Base-by-base conservation (phyloP, 805 yeast species). In the Teunomyces pallodes region DNA sequence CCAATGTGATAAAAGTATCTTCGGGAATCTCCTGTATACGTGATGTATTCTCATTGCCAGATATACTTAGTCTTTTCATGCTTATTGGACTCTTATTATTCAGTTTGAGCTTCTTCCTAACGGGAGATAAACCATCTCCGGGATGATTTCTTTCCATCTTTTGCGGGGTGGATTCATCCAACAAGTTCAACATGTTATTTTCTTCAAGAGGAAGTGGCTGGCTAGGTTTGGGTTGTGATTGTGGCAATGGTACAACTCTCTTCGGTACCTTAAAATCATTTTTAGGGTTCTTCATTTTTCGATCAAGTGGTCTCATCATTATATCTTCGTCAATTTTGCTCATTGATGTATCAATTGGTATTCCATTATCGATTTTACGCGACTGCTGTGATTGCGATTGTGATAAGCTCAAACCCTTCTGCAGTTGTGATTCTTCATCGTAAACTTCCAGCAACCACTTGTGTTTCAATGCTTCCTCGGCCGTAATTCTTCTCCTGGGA, bases 401-500 rank as follows among this genome's bases (percentile, higher is more conserved):
- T 4, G 89, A 83, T 45, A 86, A 66, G 53, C 89, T 83, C 2
- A 84, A 71, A 46, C 78, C 74, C 13, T 47, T 58, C 45, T 67
- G 70, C 47, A 62, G 66, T 48, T 59, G 60, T 7, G 65, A 55
- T 20, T 59, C 61, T 35, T 58, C 59, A 41, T 52, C 58, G 14
- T 58, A 65, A 2, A 61, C 64, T 12, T 59, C 74, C 14, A 54
- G 64, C n/a, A 92, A 72, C 99, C 99, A 94, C 3, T 86, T 85
- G 62, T 90, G 96, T 14, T 71, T 62, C 41, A 92, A 72, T 0
- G 97, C 97, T 47, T 79, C 81, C 5, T 72, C 71, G 0, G 98
- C 97, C 14, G 85, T 81, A 14, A 87, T 76, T 51, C 99, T 76
- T 35, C 77, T 64, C 31, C 75, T 67, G 0, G 96, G 96, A 60